Evolutionary conservation across 495 filamentous ascomycete genomes (phyloP).

Genomic region (Talaromyces ruber): DNA sequence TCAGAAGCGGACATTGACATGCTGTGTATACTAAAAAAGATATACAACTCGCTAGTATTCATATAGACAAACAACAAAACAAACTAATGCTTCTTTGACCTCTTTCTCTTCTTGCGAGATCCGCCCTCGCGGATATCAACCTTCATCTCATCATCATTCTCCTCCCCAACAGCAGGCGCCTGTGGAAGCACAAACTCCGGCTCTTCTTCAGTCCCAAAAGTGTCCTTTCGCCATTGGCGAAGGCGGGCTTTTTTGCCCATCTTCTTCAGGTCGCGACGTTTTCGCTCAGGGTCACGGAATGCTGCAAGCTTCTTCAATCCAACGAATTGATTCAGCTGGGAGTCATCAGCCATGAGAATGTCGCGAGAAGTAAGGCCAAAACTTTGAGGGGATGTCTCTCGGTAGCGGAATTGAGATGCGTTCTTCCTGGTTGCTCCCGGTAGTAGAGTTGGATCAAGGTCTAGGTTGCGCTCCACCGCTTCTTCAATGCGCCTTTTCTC

Average conservation of each 20-base stretch:
- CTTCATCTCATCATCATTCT: conserved; percentile 19
- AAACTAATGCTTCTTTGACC: conserved; percentile 36
- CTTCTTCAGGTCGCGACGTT: conserved; percentile 74
- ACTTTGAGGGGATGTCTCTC: conserved; percentile 81
- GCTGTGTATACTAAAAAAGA: neutral
- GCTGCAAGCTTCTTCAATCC: conserved; percentile 90
- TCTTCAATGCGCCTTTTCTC: conserved; percentile 78
- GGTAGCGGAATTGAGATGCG: conserved; percentile 67
- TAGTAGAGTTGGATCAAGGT: conserved; percentile 55
- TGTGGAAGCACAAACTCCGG: conserved; percentile 29
- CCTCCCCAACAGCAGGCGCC: conserved; percentile 6
- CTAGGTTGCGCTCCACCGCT: conserved; percentile 75
- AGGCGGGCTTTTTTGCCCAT: conserved; percentile 87
- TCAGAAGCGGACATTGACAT: neutral
- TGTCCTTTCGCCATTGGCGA: conserved; percentile 84
- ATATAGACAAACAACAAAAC: neutral
- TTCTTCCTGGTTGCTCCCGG: conserved; percentile 48
- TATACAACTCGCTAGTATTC: neutral
- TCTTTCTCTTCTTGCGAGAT: conserved; percentile 36
- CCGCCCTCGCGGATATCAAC: conserved; percentile 41
- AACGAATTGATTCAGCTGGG: conserved; percentile 79
- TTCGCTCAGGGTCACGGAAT: conserved; percentile 82
- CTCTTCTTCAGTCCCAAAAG: conserved; percentile 70
- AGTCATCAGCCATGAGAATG: conserved; percentile 84
- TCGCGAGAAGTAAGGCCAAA: conserved; percentile 86